A percentile compares a stretch with the other conserved stretches of the same genome.
Evolutionary conservation across 768 basidiomycete genomes (phyloP).

Genomic region (Amyloporia xantha): DNA sequence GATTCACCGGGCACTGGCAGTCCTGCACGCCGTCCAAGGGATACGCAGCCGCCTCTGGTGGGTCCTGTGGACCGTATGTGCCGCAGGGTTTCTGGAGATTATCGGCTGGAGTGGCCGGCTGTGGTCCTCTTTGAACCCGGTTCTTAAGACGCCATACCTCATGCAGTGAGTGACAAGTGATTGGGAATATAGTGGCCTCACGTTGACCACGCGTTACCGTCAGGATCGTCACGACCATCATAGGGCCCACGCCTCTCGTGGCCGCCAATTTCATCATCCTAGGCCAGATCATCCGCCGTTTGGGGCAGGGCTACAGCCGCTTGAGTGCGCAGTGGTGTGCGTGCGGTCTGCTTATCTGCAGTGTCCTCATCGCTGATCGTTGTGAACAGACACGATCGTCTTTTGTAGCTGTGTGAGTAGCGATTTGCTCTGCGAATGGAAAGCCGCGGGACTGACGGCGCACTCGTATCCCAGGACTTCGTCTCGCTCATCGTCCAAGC

Average conservation of each 20-base stretch:
- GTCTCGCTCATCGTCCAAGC: constrained; percentile 58
- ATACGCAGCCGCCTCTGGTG: constrained; percentile 28
- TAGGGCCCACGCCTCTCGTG: constrained; percentile 49
- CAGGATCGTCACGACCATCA: constrained; percentile 43
- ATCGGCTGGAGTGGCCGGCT: constrained; percentile 33
- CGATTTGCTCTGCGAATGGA: background rate
- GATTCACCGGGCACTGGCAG: constrained; percentile 1
- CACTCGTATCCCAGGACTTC: constrained; percentile 33
- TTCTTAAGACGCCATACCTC: constrained; percentile 27
- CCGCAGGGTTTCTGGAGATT: constrained; percentile 29
- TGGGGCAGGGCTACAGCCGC: constrained; percentile 42
- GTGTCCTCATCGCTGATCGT: no score
- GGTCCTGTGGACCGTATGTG: constrained; percentile 26
- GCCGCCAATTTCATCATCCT: constrained; percentile 58
- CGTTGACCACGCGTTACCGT: no score
- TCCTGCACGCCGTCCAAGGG: constrained; percentile 22
- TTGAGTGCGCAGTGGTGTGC: constrained; percentile 37
- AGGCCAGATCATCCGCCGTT: constrained; percentile 36
- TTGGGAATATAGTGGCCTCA: background rate
- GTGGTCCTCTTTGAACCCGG: constrained; percentile 26
- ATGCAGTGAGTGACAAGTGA: constrained; percentile 27
- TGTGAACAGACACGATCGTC: constrained; percentile 33
- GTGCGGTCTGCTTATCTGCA: background rate
- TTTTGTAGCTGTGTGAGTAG: constrained; percentile 32
- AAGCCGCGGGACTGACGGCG: background rate